phyloP scores from a whole-genome alignment of 2,329 filamentous ascomycete species.

The Xylariaceae sp. region DNA sequence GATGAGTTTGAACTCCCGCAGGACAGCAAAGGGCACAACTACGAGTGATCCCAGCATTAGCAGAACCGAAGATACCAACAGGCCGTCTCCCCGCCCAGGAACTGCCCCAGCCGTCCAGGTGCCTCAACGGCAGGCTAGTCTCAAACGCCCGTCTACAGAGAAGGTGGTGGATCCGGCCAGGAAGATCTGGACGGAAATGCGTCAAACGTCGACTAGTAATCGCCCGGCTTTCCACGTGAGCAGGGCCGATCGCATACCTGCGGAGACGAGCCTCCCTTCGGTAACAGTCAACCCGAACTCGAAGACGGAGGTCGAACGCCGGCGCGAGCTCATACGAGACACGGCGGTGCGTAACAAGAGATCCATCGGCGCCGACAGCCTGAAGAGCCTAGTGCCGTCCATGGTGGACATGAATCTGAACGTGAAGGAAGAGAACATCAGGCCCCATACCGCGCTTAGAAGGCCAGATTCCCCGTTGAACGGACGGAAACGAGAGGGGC shows the following conservation, averaged over 20 bases:
- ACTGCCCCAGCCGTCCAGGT: slow-evolving; percentile 14
- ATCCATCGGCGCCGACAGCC: slow-evolving; percentile 34
- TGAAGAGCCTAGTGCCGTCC: slow-evolving; percentile 36
- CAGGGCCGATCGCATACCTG: slow-evolving; percentile 16
- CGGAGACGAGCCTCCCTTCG: slow-evolving; percentile 12
- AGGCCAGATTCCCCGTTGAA: slow-evolving; percentile 21
- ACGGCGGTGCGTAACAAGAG: slow-evolving; percentile 33
- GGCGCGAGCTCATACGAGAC: slow-evolving; percentile 30
- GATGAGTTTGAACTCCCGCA: slow-evolving; percentile 12
- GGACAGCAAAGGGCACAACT: slow-evolving; percentile 1
- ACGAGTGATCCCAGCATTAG: not conserved
- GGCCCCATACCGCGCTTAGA: slow-evolving; percentile 3
- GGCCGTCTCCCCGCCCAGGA: not conserved
- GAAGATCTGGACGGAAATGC: slow-evolving; percentile 37
- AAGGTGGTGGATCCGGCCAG: slow-evolving; percentile 29
- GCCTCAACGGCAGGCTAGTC: slow-evolving; percentile 20
- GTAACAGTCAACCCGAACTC: slow-evolving; percentile 2
- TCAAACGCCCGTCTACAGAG: slow-evolving; percentile 17
- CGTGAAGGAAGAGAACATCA: slow-evolving; percentile 16
- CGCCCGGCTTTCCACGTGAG: slow-evolving; percentile 21
- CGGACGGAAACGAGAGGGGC: slow-evolving; percentile 23
- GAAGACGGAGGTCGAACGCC: slow-evolving; percentile 24
- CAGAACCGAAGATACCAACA: slow-evolving; percentile 1
- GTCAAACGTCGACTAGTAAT: slow-evolving; percentile 25
- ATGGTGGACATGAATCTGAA: slow-evolving; percentile 22